phyloP scores from a whole-genome alignment of 2,329 filamentous ascomycete genomes.

The Parastagonospora avenae region DNA sequence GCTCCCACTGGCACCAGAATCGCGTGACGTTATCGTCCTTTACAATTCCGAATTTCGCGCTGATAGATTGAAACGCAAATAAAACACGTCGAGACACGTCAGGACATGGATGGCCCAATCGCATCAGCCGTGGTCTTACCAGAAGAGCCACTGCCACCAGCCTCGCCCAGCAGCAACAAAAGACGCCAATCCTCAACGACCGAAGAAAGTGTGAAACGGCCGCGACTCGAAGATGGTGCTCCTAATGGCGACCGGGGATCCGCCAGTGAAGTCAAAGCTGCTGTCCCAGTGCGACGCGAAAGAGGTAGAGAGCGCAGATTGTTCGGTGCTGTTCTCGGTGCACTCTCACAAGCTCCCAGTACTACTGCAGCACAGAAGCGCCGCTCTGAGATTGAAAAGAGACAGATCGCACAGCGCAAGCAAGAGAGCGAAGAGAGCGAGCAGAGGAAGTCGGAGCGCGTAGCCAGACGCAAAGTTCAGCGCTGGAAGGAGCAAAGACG shows the following conservation, averaged over 20 bases:
- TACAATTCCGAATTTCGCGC: neutral
- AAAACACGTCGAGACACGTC: neutral
- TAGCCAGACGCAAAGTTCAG: conserved; percentile 64
- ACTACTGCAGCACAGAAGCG: conserved; percentile 66
- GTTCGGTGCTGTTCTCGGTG: conserved; percentile 81
- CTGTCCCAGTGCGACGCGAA: conserved; percentile 57
- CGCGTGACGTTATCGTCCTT: neutral
- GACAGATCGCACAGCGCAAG: conserved; percentile 76
- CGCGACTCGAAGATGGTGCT: conserved; percentile 51
- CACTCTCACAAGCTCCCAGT: conserved; percentile 71
- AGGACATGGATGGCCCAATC: conserved; percentile 50
- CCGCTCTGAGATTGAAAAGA: conserved; percentile 79
- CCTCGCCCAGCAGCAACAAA: conserved; percentile 48
- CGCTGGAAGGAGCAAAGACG: conserved; percentile 72
- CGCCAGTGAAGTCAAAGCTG: conserved; percentile 40
- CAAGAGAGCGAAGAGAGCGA: conserved; percentile 74
- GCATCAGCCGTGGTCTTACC: conserved; percentile 62
- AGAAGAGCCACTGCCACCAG: conserved; percentile 44
- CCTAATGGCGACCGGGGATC: conserved; percentile 23
- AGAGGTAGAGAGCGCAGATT: conserved; percentile 82
- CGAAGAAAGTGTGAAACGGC: conserved; percentile 59
- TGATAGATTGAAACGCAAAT: neutral
- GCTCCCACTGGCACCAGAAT: neutral
- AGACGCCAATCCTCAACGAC: conserved; percentile 60
- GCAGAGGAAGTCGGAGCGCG: conserved; percentile 67